Evolutionary conservation across 352 stramenopile species (phyloP).

Genomic region (Pythium rishiriense): DNA sequence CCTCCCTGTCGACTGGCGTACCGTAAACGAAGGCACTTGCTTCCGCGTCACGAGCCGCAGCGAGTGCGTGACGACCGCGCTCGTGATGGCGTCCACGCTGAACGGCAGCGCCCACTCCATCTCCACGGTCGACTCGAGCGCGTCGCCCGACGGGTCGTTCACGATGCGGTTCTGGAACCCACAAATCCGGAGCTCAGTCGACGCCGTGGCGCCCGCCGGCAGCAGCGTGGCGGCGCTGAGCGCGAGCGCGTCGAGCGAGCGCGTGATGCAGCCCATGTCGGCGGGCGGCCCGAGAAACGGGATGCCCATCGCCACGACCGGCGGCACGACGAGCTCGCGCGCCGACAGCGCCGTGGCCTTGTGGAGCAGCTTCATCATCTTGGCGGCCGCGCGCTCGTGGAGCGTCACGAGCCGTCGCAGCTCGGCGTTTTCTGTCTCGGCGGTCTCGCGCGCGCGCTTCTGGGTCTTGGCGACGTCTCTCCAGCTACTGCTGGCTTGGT

Average conservation of each 20-base stretch:
- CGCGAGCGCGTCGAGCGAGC: background rate
- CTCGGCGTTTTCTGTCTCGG: background rate
- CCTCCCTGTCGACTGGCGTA: no score
- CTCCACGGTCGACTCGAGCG: background rate
- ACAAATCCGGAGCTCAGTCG: background rate
- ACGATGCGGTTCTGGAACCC: background rate
- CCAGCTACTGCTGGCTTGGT: background rate
- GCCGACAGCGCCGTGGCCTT: background rate
- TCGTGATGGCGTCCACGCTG: background rate
- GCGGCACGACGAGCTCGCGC: background rate
- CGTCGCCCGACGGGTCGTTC: background rate
- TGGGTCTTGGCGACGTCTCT: background rate
- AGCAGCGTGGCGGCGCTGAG: background rate
- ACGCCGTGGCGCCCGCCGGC: background rate
- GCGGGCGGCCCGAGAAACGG: background rate
- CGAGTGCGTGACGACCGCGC: background rate
- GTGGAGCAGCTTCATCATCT: slow-evolving; percentile 1
- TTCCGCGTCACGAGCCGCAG: background rate
- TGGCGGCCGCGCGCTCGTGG: background rate
- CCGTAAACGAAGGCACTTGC: background rate
- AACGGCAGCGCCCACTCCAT: slow-evolving; percentile 3
- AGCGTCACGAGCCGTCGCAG: background rate
- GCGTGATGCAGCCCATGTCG: background rate
- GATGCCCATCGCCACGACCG: no score
- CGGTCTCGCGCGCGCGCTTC: background rate